Evolutionary conservation across 75 land plant genomes (phyloP), one percentile per base, ranked within the genome.

Genomic region (Cupressus sempervirens): DNA sequence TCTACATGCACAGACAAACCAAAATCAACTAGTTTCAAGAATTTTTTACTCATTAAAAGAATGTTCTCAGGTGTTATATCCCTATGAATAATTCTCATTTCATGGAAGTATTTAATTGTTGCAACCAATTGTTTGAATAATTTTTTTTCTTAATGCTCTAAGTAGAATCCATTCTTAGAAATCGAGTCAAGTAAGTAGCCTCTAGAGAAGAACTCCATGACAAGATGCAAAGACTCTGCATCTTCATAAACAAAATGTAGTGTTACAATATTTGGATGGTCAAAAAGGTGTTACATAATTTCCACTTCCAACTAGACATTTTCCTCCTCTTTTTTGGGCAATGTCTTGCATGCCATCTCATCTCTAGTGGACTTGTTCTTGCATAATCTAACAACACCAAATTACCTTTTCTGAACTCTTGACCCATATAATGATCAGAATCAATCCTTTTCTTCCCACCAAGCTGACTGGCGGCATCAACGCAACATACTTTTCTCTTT

Each of bases 211-310:
- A 96, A 84, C 77, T 97, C 99, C 98, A 97, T 97, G 65, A 97
- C 95, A 58, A 97, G 90, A 87, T 94, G 94, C 70, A 97, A 90
- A 80, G 87, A 93, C 1, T 93, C 91, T 1, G 83, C 20, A 70
- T 94, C 98, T 89, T 97, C 98, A 85, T 90, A 93, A 29, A 96
- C 94, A 11, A 93, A 96, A 72, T 87, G 86, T 80, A 97, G 88
- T 10, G 91, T 92, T 38, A 97, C 99, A 85, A 97, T 85, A 70
- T 93, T 95, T 2, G 91, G 90, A 86, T 97, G 96, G 13, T 96
- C 98, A 34, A 94, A 91, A 11, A 96, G 87, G 81, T 95, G 97
- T 86, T 95, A 95, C 98, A 96, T 96, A 76, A 96, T 95, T 88
- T 96, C 95, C 54, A 96, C 95, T 86, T 96, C 98, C 83, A 90